Percentiles rank a stretch among this genome's conserved stretches.
Evolutionary conservation across 1,284 basidiomycete species (phyloP).

Genomic region (Trametes versicolor): DNA sequence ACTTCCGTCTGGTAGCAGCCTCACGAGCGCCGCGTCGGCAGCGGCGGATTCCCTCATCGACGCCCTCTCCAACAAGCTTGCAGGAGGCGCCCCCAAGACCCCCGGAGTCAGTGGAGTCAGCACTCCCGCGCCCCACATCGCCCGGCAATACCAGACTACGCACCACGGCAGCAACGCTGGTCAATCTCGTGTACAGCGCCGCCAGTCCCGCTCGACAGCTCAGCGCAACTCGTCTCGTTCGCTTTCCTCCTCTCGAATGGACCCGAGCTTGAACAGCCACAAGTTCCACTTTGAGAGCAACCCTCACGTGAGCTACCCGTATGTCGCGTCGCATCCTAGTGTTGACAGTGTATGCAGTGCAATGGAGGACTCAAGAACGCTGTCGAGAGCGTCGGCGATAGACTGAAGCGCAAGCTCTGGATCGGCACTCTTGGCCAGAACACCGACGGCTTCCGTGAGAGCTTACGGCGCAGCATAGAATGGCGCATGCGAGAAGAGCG

Average conservation of each 20-base stretch:
- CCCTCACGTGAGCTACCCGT: constrained; percentile 51
- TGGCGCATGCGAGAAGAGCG: constrained; percentile 64
- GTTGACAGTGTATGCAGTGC: constrained; percentile 45
- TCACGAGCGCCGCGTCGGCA: constrained; percentile 16
- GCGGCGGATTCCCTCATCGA: constrained; percentile 38
- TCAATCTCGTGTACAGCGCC: constrained; percentile 42
- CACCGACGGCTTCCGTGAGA: constrained; percentile 70
- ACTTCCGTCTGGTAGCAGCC: constrained; percentile 11
- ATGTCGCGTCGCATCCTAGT: neutral
- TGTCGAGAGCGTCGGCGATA: constrained; percentile 67
- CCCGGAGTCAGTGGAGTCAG: constrained; percentile 23
- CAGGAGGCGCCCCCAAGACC: constrained; percentile 22
- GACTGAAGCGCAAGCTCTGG: constrained; percentile 71
- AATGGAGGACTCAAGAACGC: constrained; percentile 88
- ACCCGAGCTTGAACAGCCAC: constrained; percentile 37
- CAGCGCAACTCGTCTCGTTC: constrained; percentile 50
- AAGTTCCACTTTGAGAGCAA: constrained; percentile 73
- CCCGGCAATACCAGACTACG: constrained; percentile 42
- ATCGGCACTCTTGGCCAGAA: constrained; percentile 82
- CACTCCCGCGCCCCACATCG: constrained; percentile 27
- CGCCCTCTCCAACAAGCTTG: constrained; percentile 35
- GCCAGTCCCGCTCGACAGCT: constrained; percentile 46
- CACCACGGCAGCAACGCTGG: constrained; percentile 39
- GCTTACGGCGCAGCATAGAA: constrained; percentile 68
- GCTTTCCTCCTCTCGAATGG: constrained; percentile 60